phyloP scores from a whole-genome alignment of 2,329 filamentous ascomycete species.

The Dothiorella sarmentorum region DNA sequence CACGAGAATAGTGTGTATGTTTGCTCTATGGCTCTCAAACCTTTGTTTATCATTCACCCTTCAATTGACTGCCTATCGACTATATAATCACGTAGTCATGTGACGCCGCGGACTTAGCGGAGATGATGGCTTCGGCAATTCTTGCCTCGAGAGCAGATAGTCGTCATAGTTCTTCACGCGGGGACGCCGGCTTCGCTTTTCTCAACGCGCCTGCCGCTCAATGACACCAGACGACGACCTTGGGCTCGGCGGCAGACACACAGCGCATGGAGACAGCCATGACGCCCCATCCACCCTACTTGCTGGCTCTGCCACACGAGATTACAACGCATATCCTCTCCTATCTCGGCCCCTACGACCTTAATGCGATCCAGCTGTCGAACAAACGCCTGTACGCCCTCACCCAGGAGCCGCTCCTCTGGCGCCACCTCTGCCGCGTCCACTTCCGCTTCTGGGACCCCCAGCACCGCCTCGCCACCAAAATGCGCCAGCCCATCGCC shows the following conservation, averaged over 20 bases:
- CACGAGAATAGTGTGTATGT: too few species aligned
- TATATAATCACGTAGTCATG: background rate
- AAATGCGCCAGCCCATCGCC: slow-evolving; percentile 45
- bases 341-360: slow-evolving; percentile 52
- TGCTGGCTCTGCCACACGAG: slow-evolving; percentile 67
- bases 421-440: slow-evolving; percentile 69
- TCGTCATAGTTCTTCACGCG: slow-evolving; percentile 7
- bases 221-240: background rate
- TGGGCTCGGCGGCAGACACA: background rate
- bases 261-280: background rate
- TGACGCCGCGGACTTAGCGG: background rate
- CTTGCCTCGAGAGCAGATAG: slow-evolving; percentile 1
- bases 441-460: slow-evolving; percentile 74
- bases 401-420: slow-evolving; percentile 70
- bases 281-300: background rate
- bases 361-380: slow-evolving; percentile 55
- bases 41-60: background rate
- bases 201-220: background rate
- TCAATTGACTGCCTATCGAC: too few species aligned
- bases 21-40: too few species aligned
- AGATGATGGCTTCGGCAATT: slow-evolving; percentile 1
- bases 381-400: slow-evolving; percentile 64
- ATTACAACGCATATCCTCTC: slow-evolving; percentile 75
- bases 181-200: slow-evolving; percentile 5
- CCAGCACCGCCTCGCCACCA: slow-evolving; percentile 32